A percentile compares a stretch with the other conserved stretches of the same genome.
These are phyloP conservation scores for Ganoderma sp. DNA, from an alignment of 1,284 basidiomycete species.

Conservation along the genomic window DNA sequence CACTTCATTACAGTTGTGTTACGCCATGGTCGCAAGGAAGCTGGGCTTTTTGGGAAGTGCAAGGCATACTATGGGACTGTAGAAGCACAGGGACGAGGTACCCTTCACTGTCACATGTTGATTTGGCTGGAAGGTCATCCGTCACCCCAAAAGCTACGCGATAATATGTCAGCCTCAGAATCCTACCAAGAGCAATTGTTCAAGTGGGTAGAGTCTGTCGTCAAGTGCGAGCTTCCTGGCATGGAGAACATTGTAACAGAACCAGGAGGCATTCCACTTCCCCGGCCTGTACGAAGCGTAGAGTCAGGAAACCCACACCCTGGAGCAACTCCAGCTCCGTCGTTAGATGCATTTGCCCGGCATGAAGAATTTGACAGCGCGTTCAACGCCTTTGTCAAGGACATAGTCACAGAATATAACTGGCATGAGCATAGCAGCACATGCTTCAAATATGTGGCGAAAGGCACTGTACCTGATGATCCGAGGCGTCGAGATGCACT, in stretches of 20 bases:
- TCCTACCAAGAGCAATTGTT: not conserved
- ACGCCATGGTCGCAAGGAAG: not conserved
- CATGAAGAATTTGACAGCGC: no score
- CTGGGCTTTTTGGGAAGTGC: not conserved
- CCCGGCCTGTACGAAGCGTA: not conserved
- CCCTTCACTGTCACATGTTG: not conserved
- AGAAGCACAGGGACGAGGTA: not conserved
- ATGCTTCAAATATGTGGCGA: no score
- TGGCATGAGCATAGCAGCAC: no score
- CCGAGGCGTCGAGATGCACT: no score
- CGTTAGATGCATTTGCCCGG: not conserved
- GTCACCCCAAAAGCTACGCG: not conserved
- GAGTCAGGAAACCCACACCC: not conserved
- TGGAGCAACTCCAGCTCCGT: not conserved
- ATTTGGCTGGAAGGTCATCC: not conserved
- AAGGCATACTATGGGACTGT: not conserved
- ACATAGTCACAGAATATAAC: no score
- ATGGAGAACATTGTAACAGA: not conserved
- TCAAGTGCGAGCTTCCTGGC: not conserved
- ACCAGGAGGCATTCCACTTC: not conserved
- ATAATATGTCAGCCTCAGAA: not conserved
- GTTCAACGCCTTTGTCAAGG: no score
- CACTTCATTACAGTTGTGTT: not conserved
- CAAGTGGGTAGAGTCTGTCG: not conserved
- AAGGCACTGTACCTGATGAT: no score